Base-by-base conservation (phyloP, 129 eudicot genomes). In the Rutidosis leptorrhynchoides region DNA sequence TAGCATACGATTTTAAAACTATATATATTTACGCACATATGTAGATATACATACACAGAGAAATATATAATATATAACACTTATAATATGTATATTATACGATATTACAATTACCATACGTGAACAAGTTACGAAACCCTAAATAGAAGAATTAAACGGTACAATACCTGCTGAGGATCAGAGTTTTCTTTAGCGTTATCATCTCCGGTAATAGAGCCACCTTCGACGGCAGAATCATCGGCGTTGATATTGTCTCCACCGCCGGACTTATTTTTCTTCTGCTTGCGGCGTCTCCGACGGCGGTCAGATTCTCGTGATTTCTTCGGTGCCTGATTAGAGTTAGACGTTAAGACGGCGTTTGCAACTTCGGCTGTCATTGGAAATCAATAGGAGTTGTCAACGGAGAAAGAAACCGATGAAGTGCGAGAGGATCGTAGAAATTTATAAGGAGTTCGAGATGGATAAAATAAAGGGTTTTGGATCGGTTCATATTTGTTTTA, bases 221-320 rank as follows among this genome's bases (percentile, higher is more conserved):
- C 87, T 20, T 62, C 62, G 21, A 58, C 78, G 58, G 77, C 2
- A 6, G 42, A 20, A 28, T 67, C 88, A 37, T 65, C 28, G 37
- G 54, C 75, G n/a, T 32, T 32, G 8, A 11, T 32, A 32, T 7
- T 19, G 68, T 79, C 87, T 30, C 78, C 88, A 57, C 67, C 67
- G 15, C 56, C 76, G 20, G 80, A 59, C 74, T 85, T 88, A 62
- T 79, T 88, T 81, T 88, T 88, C 83, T 85, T 88, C 87, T 88
- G 96, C 49, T 93, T 93, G 35, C 99, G 92, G 14, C 99, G 84
- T 76, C 98, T 87, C 54, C 96, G 81, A 28, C 96, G 90, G 19
- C 90, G 80, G 62, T 89, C 99, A 33, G 77, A 78, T 65, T 88
- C 96, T 28, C 81, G 77, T 27, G 90, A 82, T 71, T 89, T 93